Base-by-base conservation (phyloP, 768 basidiomycete genomes). In the Suillus spraguei region DNA sequence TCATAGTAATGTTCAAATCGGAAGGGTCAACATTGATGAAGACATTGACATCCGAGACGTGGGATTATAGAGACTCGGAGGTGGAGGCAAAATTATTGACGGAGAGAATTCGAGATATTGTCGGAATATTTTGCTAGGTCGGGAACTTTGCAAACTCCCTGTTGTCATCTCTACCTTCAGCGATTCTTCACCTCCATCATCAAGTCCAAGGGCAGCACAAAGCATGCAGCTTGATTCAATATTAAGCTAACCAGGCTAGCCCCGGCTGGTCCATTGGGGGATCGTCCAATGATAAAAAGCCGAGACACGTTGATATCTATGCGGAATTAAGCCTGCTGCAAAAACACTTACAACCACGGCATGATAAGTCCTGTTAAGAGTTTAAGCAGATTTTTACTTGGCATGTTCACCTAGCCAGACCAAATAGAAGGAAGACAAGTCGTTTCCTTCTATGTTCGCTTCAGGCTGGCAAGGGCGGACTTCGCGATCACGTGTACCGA, bases 401-500 rank as follows among this genome's bases (percentile, higher is more conserved):
- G 13, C 46, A 47, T 24, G 22, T 47, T 22, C 6, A 42, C 39
- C 39, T 41, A 41, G 14, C 13, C 39, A 28, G 28, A 28, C 16
- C 8, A 13, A 3, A 11, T 38, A 38, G 38, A 38, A 38, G 13
- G 38, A 41, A 41, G 41, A 8, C 41, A 41, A 17, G 41, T 41
- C 16, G 41, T n/a, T 44, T 44, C 41, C 17, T 20, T 42, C 41
- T 42, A 9, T 42, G 22, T 49, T 14, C 24, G 4, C 14, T 10
- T 32, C 32, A 7, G 32, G 5, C 20, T 44, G 28, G 28, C 5
- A 8, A 54, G 5, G 53, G 1, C 36, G 65, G 59, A 46, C 28
- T 38, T 60, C 68, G 61, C 71, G 73, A 61, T 76, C 73, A 74
- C 73, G 74, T 74, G 73, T 42, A 53, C 47, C 9, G 35, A 63